phyloP scores from a whole-genome alignment of 148 eudicot genomes.

The Hydrangea macrophylla region DNA sequence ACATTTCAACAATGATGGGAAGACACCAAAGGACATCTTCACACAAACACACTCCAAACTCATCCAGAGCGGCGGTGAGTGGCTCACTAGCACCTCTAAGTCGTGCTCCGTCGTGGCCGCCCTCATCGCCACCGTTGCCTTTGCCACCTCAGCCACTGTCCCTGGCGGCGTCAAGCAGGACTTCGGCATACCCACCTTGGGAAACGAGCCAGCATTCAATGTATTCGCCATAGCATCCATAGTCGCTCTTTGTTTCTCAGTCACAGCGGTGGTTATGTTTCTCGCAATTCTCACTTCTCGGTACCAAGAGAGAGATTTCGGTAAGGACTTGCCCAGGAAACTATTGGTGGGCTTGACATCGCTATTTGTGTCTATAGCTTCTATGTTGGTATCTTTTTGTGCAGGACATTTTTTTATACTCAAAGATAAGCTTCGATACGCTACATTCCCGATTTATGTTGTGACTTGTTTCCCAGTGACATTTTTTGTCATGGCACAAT shows the following conservation, averaged over 20 bases:
- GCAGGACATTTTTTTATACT: slow-evolving; percentile 12
- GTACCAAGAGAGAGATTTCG: slow-evolving; percentile 17
- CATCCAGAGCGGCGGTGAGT: background rate
- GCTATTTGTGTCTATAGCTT: slow-evolving; percentile 13
- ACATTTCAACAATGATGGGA: background rate
- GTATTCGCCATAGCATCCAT: slow-evolving; percentile 20
- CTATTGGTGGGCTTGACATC: slow-evolving; percentile 14
- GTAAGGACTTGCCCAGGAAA: slow-evolving; percentile 10
- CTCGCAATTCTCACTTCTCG: slow-evolving; percentile 21
- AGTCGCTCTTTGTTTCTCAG: slow-evolving; percentile 15
- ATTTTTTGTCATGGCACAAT: slow-evolving; percentile 17
- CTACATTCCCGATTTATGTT: slow-evolving; percentile 7
- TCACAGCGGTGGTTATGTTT: slow-evolving; percentile 16
- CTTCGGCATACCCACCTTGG: background rate
- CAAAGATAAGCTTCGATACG: slow-evolving; percentile 10
- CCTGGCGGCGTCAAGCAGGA: background rate
- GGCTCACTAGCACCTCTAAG: slow-evolving; percentile 6
- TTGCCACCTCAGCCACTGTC: slow-evolving; percentile 5
- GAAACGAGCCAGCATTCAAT: slow-evolving; percentile 6
- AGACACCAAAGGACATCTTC: background rate
- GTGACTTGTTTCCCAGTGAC: slow-evolving; percentile 20
- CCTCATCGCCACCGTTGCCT: slow-evolving; percentile 7
- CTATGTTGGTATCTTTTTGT: slow-evolving; percentile 15
- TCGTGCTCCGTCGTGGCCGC: slow-evolving; percentile 10
- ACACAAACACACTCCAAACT: background rate